Conservation (phyloP, 2,329 filamentous ascomycete genomes). For the Penicillium sp. region DNA sequence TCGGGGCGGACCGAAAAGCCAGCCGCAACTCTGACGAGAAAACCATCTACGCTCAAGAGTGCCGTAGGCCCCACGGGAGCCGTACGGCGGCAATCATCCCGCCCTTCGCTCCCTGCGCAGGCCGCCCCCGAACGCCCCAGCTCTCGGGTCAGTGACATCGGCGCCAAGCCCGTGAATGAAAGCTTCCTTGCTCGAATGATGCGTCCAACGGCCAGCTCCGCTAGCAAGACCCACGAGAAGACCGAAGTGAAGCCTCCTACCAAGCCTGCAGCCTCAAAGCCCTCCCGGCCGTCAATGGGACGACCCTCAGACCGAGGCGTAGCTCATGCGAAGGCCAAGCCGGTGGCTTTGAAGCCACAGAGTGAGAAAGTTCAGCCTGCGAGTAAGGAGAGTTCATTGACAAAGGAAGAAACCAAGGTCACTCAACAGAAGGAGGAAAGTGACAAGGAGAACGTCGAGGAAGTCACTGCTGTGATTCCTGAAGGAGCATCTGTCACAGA, state of each 20-base stretch:
- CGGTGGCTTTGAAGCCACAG: constrained; percentile 22
- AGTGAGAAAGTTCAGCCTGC: constrained; percentile 28
- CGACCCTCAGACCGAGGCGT: constrained; percentile 29
- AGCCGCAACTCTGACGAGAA: constrained; percentile 38
- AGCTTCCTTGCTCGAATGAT: constrained; percentile 56
- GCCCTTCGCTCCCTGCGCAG: constrained; percentile 37
- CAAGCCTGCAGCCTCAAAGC: constrained; percentile 25
- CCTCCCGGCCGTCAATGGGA: constrained; percentile 30
- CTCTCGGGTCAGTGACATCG: constrained; percentile 46
- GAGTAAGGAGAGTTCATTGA: constrained; percentile 11
- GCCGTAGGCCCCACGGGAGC: constrained; percentile 29
- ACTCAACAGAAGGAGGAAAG: constrained; percentile 15
- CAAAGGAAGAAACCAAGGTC: constrained; percentile 15
- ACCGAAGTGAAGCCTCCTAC: constrained; percentile 47
- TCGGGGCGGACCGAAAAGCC: constrained; percentile 34
- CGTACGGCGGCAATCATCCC: constrained; percentile 38
- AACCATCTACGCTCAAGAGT: constrained; percentile 42
- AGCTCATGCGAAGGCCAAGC: constrained; percentile 23
- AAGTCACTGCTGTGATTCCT: constrained; percentile 9
- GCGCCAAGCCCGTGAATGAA: constrained; percentile 47
- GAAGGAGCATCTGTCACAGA: constrained; percentile 15
- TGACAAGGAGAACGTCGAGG: constrained; percentile 28
- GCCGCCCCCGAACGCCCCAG: constrained; percentile 42
- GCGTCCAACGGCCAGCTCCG: constrained; percentile 55
- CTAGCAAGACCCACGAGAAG: constrained; percentile 54